Base-by-base conservation (phyloP, 2,329 filamentous ascomycete species). In the Cadophora gregata region DNA sequence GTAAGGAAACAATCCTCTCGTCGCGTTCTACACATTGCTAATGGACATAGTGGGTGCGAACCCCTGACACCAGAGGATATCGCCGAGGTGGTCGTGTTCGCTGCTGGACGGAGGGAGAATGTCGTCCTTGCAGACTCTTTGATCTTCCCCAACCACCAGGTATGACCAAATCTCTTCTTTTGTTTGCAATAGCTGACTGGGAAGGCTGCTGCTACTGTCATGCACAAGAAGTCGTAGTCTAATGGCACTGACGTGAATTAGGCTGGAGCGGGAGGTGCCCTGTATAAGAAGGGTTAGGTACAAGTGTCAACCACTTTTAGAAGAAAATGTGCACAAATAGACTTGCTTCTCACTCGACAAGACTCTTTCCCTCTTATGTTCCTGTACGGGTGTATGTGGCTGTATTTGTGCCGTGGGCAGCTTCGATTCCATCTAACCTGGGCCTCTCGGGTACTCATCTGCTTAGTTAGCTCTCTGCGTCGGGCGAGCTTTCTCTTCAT, bases 21-120 rank as follows among this genome's bases (percentile, higher is more conserved):
- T 21, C 42, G 7, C 19, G 5, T 47, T n/a, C n/a, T 8, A 21
- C 19, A 7, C 19, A 47, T 8, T 21, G 19, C 42, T 47, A 7
- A 47, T 9, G 7, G 42, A 47, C 42, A 21, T 70, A 91, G 89
- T 66, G 90, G 90, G 61, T 90, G 87, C 72, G 91, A 96, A 72
- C 93, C 94, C 48, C 83, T 97, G 72, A 97, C 93, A 0, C 91
- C 92, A 0, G 92, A 96, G 59, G 94, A 97, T 76, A 93, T 97
- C 75, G 94, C 94, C 14, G 94, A 97, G 81, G 85, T 96, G 33
- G 84, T 97, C 38, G 93, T 97, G 8, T 97, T 97, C 77, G 85
- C 91, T 1, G 93, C 91, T 4, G 90, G 91, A 3, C 86, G 94
- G 74, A 87, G 90, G 73, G 93, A 97, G 81, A 97, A 97, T 77